Evolutionary conservation across 805 yeast genomes (phyloP).

Genomic region (Barnettozyma pratensis): DNA sequence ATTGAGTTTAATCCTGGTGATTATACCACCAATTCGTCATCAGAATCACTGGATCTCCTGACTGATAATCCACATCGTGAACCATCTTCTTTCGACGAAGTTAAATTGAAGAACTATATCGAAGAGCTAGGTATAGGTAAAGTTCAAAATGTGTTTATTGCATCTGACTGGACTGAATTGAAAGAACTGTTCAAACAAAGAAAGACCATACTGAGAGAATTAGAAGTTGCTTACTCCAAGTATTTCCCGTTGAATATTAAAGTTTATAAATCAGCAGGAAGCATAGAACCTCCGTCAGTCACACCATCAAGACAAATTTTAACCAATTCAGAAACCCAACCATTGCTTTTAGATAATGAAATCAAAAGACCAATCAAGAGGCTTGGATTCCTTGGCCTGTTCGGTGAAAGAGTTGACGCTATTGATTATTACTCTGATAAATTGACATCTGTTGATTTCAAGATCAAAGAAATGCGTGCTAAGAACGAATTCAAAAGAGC

Average conservation of each 20-base stretch:
- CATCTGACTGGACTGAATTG: conserved; percentile 78
- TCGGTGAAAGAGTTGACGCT: conserved; percentile 75
- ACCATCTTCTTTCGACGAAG: conserved; percentile 39
- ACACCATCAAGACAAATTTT: conserved; percentile 11
- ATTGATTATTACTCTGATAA: conserved; percentile 68
- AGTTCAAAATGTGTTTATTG: conserved; percentile 70
- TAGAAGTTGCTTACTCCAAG: conserved; percentile 49
- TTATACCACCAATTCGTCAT: conserved; percentile 10
- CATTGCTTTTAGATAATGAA: neutral
- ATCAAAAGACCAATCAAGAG: conserved; percentile 32
- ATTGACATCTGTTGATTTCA: conserved; percentile 63
- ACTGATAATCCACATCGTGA: neutral
- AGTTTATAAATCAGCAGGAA: conserved; percentile 21
- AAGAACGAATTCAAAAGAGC: conserved; percentile 68
- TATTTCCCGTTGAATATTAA: conserved; percentile 17
- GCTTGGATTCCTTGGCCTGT: conserved; percentile 50
- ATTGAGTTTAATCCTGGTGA: conserved; percentile 52
- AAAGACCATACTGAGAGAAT: conserved; percentile 40
- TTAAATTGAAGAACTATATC: conserved; percentile 64
- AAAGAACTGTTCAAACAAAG: conserved; percentile 61
- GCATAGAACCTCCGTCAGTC: conserved; percentile 23
- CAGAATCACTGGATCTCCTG: conserved; percentile 7
- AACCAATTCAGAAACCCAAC: conserved; percentile 3
- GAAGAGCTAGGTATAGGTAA: conserved; percentile 77
- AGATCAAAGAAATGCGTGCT: conserved; percentile 62